A percentile compares a stretch with the other conserved stretches of the same genome.
Evolutionary conservation across 805 yeast genomes (phyloP).

Genomic region (Myxozyma mucilagina): DNA sequence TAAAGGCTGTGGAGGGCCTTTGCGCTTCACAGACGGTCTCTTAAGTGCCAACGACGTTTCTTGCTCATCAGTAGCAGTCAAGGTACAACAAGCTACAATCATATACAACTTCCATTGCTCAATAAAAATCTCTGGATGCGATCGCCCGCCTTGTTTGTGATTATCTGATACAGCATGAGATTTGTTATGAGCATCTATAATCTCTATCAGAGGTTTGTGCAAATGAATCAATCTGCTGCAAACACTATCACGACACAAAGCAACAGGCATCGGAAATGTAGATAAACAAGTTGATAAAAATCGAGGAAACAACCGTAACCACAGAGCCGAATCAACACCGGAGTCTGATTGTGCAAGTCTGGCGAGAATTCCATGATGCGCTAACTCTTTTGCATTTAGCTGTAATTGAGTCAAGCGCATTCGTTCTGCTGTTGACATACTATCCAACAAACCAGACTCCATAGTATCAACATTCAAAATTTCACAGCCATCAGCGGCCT

Average conservation of each 20-base stretch:
- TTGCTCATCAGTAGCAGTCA: conserved; percentile 88
- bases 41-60: conserved; percentile 64
- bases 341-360: conserved; percentile 85
- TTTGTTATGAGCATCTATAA: conserved; percentile 33
- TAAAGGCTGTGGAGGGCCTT: conserved; percentile 12
- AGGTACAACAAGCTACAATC: conserved; percentile 86
- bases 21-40: conserved; percentile 32
- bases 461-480: conserved; percentile 44
- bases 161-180: conserved; percentile 14
- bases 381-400: conserved; percentile 44
- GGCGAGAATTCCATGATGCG: conserved; percentile 59
- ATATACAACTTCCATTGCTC: conserved; percentile 88
- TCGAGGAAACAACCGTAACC: conserved; percentile 86
- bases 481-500: conserved; percentile 64
- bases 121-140: conserved; percentile 56
- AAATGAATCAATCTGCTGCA: conserved; percentile 86
- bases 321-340: conserved; percentile 94
- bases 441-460: conserved; percentile 36
- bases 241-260: conserved; percentile 85
- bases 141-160: conserved; percentile 39
- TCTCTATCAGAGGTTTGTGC: conserved; percentile 42
- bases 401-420: conserved; percentile 62
- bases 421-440: conserved; percentile 71
- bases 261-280: conserved; percentile 88
- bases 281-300: conserved; percentile 70